These are phyloP conservation scores for Candida dubliniensis DNA, from an alignment of 1,139 yeast genomes.

Conservation along the genomic window DNA sequence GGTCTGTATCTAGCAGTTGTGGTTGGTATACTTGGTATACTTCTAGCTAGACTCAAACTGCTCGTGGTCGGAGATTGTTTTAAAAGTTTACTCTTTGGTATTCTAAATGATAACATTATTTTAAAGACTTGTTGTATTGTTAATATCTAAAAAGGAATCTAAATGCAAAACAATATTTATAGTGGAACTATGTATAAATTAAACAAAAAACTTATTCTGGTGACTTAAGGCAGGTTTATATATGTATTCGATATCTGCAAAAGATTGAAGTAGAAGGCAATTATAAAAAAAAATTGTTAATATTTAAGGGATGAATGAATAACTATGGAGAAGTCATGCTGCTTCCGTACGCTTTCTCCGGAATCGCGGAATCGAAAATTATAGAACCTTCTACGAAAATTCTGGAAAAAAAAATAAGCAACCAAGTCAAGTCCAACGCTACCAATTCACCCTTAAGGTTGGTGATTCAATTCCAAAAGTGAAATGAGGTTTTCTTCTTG, in stretches of 20 bases:
- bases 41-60: neutral
- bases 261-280: too few relatives aligned
- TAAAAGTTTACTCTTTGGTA: slow-evolving; percentile 7
- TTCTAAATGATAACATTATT: slow-evolving; percentile 9
- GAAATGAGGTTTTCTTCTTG: neutral
- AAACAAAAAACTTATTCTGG: too few relatives aligned
- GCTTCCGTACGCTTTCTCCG: neutral
- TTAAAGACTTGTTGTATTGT: neutral
- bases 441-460: neutral
- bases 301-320: neutral
- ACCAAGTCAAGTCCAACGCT: neutral
- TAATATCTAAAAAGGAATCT: neutral
- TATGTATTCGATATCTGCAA: too few relatives aligned
- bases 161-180: too few relatives aligned
- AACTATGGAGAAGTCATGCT: neutral
- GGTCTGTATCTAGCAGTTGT: slow-evolving; percentile 2
- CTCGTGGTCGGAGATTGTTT: slow-evolving; percentile 6
- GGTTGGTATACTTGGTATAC: slow-evolving; percentile 8
- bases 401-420: neutral
- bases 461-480: neutral
- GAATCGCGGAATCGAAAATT: neutral
- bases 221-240: too few relatives aligned
- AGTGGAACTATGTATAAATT: too few relatives aligned
- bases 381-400: slow-evolving; percentile 2
- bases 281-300: neutral